Evolutionary conservation across 2,329 filamentous ascomycete genomes (phyloP).

Genomic region (Eutypella sp.): DNA sequence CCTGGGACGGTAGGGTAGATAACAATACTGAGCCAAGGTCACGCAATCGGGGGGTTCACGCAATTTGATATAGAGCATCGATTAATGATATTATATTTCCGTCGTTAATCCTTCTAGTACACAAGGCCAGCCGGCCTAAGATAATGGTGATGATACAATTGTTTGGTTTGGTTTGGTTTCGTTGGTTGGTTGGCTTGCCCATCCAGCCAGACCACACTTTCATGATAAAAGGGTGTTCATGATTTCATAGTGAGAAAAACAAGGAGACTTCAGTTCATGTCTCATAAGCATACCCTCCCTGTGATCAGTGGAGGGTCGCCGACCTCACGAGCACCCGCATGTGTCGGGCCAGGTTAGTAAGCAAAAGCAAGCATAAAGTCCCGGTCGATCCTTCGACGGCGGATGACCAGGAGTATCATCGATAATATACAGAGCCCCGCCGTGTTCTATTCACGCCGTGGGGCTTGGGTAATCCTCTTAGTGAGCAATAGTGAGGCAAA

Average conservation of each 20-base stretch:
- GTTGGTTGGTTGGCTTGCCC: too few species aligned
- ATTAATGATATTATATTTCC: too few species aligned
- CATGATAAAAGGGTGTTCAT: too few species aligned
- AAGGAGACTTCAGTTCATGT: constrained; percentile 11
- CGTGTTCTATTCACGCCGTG: background rate
- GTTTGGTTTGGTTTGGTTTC: too few species aligned
- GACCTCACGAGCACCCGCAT: background rate
- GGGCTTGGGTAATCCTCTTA: background rate
- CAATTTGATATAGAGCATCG: too few species aligned
- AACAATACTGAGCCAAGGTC: too few species aligned
- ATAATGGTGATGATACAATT: background rate
- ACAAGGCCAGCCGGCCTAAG: background rate
- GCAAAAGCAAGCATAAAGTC: background rate
- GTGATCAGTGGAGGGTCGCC: too few species aligned
- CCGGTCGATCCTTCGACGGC: background rate
- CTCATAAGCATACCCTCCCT: background rate
- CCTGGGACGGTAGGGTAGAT: too few species aligned
- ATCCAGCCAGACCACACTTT: background rate
- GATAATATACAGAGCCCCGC: background rate
- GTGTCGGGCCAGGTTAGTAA: background rate
- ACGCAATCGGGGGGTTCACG: too few species aligned
- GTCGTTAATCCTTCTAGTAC: too few species aligned
- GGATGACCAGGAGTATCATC: background rate
- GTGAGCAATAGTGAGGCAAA: background rate
- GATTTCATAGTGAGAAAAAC: too few species aligned